These are phyloP conservation scores for Gracilaria domingensis DNA, from an alignment of 23 red algal genomes.

Conservation along the genomic window DNA sequence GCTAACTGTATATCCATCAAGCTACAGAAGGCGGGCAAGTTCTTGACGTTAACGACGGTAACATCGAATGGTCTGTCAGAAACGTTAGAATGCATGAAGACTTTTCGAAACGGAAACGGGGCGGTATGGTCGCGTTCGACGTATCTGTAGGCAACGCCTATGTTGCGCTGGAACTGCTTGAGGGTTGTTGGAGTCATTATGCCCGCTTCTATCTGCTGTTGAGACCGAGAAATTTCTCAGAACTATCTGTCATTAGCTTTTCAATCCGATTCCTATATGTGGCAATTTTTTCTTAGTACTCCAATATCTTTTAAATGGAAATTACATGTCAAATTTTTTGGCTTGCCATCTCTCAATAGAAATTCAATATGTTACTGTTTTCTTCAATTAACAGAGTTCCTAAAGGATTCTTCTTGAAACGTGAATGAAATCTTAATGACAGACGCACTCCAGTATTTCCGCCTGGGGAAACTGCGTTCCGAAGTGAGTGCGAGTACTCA, in stretches of 20 bases:
- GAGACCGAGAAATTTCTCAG: too few relatives aligned
- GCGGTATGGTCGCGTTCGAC: conserved; percentile 62
- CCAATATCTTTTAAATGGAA: too few relatives aligned
- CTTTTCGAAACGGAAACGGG: conserved; percentile 68
- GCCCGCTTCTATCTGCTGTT: conserved; percentile 62
- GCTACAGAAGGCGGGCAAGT: conserved; percentile 42
- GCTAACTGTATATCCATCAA: conserved; percentile 35
- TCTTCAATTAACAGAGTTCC: too few relatives aligned
- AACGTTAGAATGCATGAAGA: conserved; percentile 91
- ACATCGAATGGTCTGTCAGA: conserved; percentile 91
- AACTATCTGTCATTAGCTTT: too few relatives aligned
- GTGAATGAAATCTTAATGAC: too few relatives aligned
- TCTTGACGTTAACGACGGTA: conserved; percentile 87
- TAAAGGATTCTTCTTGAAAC: too few relatives aligned
- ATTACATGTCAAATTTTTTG: too few relatives aligned
- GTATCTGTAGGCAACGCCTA: conserved; percentile 80
- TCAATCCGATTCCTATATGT: too few relatives aligned
- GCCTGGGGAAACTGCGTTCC: conserved; percentile 11
- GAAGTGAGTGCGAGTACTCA: not conserved
- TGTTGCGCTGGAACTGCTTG: conserved; percentile 66
- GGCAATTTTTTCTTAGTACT: too few relatives aligned
- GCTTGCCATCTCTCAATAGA: too few relatives aligned
- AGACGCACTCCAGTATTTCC: too few relatives aligned
- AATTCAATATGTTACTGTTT: too few relatives aligned
- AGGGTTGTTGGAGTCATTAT: conserved; percentile 80